Conservation (phyloP, 2,329 filamentous ascomycete species). For the Epichloe scottii region DNA sequence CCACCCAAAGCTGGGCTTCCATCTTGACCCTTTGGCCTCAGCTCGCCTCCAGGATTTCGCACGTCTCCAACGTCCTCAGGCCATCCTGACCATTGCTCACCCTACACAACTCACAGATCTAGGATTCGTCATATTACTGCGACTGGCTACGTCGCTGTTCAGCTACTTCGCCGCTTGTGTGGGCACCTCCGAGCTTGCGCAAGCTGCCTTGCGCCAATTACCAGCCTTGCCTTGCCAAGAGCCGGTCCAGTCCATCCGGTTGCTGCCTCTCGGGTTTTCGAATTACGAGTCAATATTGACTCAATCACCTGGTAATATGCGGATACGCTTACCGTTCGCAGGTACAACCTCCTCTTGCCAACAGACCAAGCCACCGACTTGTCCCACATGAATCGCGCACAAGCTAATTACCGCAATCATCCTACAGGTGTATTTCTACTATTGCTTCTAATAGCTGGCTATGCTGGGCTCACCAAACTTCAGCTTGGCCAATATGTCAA, state of each 20-base stretch:
- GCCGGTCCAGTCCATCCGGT: background rate
- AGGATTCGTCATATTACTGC: background rate
- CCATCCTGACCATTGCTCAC: background rate
- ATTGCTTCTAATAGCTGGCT: slow-evolving; percentile 64
- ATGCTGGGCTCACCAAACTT: slow-evolving; percentile 61
- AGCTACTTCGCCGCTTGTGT: background rate
- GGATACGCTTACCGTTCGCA: slow-evolving; percentile 5
- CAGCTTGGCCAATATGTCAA: slow-evolving; percentile 51
- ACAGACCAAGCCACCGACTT: background rate
- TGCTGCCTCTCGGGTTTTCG: background rate
- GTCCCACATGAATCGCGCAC: background rate
- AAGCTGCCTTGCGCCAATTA: background rate
- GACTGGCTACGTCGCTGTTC: background rate
- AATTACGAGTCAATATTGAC: background rate
- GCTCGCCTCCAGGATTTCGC: background rate
- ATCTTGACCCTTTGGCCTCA: background rate
- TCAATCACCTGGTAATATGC: slow-evolving; percentile 2
- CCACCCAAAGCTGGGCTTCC: background rate
- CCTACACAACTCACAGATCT: background rate
- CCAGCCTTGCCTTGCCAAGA: background rate
- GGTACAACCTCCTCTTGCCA: background rate
- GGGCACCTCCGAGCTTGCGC: background rate
- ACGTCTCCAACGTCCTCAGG: background rate
- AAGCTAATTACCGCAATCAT: slow-evolving; percentile 7
- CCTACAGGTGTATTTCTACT: slow-evolving; percentile 52